phyloP scores from a whole-genome alignment of 2,329 filamentous ascomycete genomes.

The Cryphonectria naterciae region DNA sequence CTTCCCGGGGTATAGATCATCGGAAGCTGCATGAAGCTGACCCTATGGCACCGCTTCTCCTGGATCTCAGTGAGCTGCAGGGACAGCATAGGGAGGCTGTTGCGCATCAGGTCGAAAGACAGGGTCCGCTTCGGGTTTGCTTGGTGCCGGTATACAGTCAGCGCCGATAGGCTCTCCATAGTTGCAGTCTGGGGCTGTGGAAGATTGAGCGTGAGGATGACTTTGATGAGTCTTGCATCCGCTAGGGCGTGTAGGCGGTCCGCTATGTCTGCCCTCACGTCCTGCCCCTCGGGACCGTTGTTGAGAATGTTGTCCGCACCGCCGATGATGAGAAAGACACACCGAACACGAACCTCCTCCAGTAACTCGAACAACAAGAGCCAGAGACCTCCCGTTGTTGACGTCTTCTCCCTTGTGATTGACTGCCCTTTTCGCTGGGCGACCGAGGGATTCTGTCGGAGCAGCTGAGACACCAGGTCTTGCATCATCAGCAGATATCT shows the following conservation, averaged over 20 bases:
- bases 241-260: background rate
- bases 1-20: background rate
- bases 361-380: background rate
- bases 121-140: background rate
- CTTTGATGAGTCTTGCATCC: background rate
- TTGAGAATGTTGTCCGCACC: slow-evolving; percentile 7
- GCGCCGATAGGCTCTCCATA: background rate
- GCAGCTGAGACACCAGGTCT: background rate
- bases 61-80: background rate
- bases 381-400: slow-evolving; percentile 2
- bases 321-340: background rate
- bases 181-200: background rate
- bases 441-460: slow-evolving; percentile 1
- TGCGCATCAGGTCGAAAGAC: background rate
- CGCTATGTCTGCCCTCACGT: background rate
- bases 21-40: slow-evolving; percentile 5
- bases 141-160: no score
- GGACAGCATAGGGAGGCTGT: background rate
- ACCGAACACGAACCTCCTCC: background rate
- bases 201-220: background rate
- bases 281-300: no score
- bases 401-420: slow-evolving; percentile 2
- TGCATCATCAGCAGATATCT: slow-evolving; percentile 11
- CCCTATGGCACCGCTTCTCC: slow-evolving; percentile 1
- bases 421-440: background rate